These are phyloP conservation scores for Dryas alaskensis DNA, from an alignment of 306 rosid genomes.

Conservation along the genomic window DNA sequence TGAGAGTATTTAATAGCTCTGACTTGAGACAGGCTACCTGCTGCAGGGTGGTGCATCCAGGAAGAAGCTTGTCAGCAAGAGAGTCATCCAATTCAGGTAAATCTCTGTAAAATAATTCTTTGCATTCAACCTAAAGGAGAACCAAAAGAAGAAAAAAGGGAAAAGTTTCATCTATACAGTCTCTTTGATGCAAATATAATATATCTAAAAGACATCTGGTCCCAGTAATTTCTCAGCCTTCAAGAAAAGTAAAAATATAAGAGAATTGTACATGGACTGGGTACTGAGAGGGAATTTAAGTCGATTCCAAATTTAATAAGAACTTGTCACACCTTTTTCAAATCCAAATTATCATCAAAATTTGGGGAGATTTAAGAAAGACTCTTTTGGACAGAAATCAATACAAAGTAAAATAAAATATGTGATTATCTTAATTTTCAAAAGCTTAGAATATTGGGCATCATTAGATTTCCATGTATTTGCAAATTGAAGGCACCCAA, in stretches of 20 bases:
- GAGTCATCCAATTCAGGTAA: conserved; percentile 80
- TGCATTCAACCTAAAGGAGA: conserved; percentile 78
- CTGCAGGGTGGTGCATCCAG: conserved; percentile 71
- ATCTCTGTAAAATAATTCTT: conserved; percentile 91
- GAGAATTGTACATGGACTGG: background rate
- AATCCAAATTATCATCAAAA: background rate
- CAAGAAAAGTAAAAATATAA: background rate
- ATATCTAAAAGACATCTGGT: background rate
- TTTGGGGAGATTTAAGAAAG: background rate
- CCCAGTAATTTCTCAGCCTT: background rate
- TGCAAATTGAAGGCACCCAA: background rate
- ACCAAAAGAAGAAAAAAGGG: conserved; percentile 3
- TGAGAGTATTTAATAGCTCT: background rate
- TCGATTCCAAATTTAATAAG: too few relatives aligned
- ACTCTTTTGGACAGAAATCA: background rate
- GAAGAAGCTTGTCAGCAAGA: conserved; percentile 76
- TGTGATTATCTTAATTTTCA: background rate
- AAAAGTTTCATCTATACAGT: background rate
- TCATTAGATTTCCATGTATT: background rate
- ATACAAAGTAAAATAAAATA: background rate
- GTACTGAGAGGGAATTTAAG: background rate
- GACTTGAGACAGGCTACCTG: conserved; percentile 45
- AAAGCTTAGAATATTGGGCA: background rate
- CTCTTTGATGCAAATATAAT: background rate
- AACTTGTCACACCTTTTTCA: background rate